phyloP scores from a whole-genome alignment of 352 stramenopile genomes.

The Globisporangium acanthophoron region DNA sequence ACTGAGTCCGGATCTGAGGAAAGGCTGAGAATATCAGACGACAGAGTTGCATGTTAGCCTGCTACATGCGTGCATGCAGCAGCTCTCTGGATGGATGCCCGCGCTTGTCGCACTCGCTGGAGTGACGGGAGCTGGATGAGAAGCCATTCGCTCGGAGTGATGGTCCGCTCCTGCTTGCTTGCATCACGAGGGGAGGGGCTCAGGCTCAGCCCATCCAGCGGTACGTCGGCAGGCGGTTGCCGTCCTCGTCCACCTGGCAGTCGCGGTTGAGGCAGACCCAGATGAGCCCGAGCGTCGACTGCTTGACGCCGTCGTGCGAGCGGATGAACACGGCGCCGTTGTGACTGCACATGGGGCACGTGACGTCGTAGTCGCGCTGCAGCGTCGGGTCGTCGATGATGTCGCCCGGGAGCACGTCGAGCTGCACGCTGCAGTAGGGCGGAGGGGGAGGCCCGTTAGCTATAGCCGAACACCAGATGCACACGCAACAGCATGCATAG shows the following conservation, averaged over 20 bases:
- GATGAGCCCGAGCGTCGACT: conserved; percentile 82
- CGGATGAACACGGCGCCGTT: conserved; percentile 85
- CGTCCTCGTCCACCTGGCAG: conserved; percentile 81
- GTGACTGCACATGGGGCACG: conserved; percentile 69
- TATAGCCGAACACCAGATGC: neutral
- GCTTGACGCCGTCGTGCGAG: conserved; percentile 85
- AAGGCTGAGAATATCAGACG: too few species aligned
- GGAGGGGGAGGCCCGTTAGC: too few species aligned
- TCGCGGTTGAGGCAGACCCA: conserved; percentile 88
- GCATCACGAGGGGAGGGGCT: too few species aligned
- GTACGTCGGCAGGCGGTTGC: conserved; percentile 79
- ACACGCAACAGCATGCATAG: conserved; percentile 1
- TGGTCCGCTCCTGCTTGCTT: neutral
- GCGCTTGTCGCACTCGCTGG: too few species aligned
- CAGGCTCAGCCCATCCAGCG: conserved; percentile 71
- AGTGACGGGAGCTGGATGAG: too few species aligned
- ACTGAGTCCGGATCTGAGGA: too few species aligned
- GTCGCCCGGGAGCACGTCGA: conserved; percentile 81
- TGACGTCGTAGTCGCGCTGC: conserved; percentile 84
- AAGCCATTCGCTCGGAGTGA: too few species aligned
- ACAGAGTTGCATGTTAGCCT: too few species aligned
- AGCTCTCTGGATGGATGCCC: too few species aligned
- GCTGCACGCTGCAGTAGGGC: conserved; percentile 45
- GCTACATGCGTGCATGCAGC: too few species aligned
- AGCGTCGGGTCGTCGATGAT: conserved; percentile 87